These are phyloP conservation scores for Aureobasidium sp. DNA, from an alignment of 2,329 filamentous ascomycete genomes.

Conservation along the genomic window DNA sequence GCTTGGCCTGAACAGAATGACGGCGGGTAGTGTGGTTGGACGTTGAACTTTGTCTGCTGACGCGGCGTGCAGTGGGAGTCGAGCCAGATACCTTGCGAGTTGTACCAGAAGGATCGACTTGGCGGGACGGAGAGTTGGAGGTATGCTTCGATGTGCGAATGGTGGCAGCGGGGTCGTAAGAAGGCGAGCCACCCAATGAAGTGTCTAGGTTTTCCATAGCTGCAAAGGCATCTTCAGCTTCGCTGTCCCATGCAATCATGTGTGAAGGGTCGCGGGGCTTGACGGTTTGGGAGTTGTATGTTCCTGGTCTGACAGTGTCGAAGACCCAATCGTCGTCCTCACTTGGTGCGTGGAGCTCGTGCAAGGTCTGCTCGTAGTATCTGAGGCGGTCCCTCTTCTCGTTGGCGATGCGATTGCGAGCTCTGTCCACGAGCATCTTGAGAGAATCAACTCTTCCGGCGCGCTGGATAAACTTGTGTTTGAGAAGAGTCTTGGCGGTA, in stretches of 20 bases:
- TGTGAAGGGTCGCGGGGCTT: conserved; percentile 43
- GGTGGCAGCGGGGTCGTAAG: conserved; percentile 26
- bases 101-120: conserved; percentile 31
- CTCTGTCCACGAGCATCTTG: conserved; percentile 78
- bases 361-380: conserved; percentile 89
- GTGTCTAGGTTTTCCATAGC: conserved; percentile 38
- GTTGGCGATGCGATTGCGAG: conserved; percentile 72
- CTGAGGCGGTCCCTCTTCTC: conserved; percentile 60
- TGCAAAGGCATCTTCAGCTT: conserved; percentile 30
- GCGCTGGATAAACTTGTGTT: conserved; percentile 78
- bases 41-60: conserved; percentile 29
- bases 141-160: conserved; percentile 33
- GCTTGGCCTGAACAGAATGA: conserved; percentile 47
- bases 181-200: conserved; percentile 32
- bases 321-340: conserved; percentile 91
- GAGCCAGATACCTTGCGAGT: conserved; percentile 29
- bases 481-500: conserved; percentile 77
- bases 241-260: conserved; percentile 35
- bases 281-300: conserved; percentile 46
- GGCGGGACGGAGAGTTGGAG: conserved; percentile 25
- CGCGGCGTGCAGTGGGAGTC: conserved; percentile 29
- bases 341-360: conserved; percentile 43
- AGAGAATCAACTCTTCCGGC: conserved; percentile 84
- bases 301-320: conserved; percentile 74
- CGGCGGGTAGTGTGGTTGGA: conserved; percentile 39